These are phyloP conservation scores for Penicillium angulare DNA, from an alignment of 495 filamentous ascomycete species.

Conservation along the genomic window DNA sequence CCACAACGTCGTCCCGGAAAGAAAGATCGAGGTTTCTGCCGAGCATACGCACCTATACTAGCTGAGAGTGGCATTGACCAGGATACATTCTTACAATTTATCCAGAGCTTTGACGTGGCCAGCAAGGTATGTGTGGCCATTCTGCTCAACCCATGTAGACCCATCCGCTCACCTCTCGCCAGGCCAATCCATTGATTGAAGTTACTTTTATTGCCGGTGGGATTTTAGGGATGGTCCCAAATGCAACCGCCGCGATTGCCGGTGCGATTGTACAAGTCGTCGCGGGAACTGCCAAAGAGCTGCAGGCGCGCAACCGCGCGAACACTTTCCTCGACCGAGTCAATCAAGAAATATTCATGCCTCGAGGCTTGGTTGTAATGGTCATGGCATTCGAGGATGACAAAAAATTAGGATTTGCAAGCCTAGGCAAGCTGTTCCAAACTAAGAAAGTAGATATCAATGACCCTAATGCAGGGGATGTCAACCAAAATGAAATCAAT, in stretches of 20 bases:
- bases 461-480: not conserved
- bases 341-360: conserved; percentile 56
- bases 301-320: conserved; percentile 10
- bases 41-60: conserved; percentile 9
- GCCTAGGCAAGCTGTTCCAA: not conserved
- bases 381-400: conserved; percentile 38
- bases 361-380: conserved; percentile 53
- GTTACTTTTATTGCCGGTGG: conserved; percentile 9
- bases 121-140: conserved; percentile 10
- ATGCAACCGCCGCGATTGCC: conserved; percentile 3
- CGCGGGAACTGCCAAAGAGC: conserved; percentile 10
- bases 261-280: conserved; percentile 5
- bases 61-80: conserved; percentile 13
- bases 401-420: not conserved
- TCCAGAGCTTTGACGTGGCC: conserved; percentile 8
- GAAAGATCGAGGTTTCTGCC: conserved; percentile 20
- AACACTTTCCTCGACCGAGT: conserved; percentile 33
- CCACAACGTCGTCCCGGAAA: conserved; percentile 23
- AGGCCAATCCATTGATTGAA: conserved; percentile 13
- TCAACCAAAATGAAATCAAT: conserved; percentile 6
- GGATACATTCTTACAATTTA: conserved; percentile 15
- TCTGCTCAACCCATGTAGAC: not conserved
- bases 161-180: not conserved
- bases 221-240: conserved; percentile 5
- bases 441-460: conserved; percentile 12